These are phyloP conservation scores for Laburnicola sp. DNA, from an alignment of 2,329 filamentous ascomycete species.

Conservation along the genomic window DNA sequence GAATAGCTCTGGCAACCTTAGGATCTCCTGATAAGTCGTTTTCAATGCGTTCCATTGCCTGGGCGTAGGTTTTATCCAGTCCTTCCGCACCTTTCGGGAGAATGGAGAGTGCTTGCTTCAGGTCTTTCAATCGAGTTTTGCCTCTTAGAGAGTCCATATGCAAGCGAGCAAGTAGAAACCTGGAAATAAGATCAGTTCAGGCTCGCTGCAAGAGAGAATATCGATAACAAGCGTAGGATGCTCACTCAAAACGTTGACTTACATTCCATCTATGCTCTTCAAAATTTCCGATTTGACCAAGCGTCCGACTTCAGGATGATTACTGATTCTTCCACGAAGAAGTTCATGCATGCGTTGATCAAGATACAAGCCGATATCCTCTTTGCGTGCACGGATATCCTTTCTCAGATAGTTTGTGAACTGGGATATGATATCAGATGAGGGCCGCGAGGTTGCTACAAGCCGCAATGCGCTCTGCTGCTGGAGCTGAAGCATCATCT, in stretches of 20 bases:
- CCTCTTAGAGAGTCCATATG: not conserved
- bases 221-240: not conserved
- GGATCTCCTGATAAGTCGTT: not conserved
- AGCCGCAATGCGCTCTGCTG: not conserved
- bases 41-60: constrained; percentile 3
- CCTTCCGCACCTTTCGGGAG: constrained; percentile 4
- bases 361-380: constrained; percentile 1
- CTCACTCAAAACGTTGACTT: not conserved
- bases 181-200: not conserved
- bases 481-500: not conserved
- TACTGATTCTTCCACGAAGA: not conserved
- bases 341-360: not conserved
- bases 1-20: not conserved
- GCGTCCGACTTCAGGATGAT: not conserved
- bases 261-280: not conserved
- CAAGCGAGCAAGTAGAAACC: constrained; percentile 5
- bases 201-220: not conserved
- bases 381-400: not conserved
- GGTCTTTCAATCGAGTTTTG: not conserved
- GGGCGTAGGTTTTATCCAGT: constrained; percentile 1
- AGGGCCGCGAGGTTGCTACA: not conserved
- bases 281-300: not conserved
- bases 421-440: not conserved
- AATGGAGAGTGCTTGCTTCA: not conserved
- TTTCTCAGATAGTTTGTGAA: not conserved